A percentile compares a stretch with the other conserved stretches of the same genome.
phyloP scores from a whole-genome alignment of 306 rosid genomes.

The Acacia melanoxylon region DNA sequence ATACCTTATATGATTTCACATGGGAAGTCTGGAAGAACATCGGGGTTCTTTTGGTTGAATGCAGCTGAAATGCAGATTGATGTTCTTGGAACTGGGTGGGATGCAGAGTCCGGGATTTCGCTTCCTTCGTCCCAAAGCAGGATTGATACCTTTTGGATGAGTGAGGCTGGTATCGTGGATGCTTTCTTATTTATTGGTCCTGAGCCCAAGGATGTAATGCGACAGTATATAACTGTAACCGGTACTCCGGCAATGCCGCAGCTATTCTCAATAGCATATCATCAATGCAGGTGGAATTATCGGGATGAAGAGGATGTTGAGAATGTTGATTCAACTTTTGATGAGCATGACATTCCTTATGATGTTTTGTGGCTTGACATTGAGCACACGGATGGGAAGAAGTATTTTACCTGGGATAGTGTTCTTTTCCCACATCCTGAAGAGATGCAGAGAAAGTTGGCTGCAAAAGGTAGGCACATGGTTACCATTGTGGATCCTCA shows the following conservation, averaged over 20 bases:
- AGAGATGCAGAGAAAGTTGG: constrained; percentile 90
- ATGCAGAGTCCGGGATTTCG: constrained; percentile 63
- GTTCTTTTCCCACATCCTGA: constrained; percentile 82
- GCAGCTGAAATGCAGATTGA: constrained; percentile 99
- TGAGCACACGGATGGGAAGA: constrained; percentile 93
- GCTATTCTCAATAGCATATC: constrained; percentile 80
- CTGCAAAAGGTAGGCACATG: constrained; percentile 84
- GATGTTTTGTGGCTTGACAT: constrained; percentile 99
- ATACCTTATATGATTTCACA: constrained; percentile 93
- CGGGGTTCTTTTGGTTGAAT: constrained; percentile 92
- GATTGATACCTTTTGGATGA: constrained; percentile 92
- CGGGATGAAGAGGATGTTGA: constrained; percentile 95
- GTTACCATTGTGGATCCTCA: constrained; percentile 98
- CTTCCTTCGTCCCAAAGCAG: constrained; percentile 66
- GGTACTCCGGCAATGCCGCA: constrained; percentile 83
- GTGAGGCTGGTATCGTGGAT: constrained; percentile 89
- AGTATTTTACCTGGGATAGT: constrained; percentile 88
- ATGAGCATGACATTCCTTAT: constrained; percentile 86
- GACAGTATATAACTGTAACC: constrained; percentile 82
- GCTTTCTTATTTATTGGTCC: constrained; percentile 86
- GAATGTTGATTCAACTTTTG: constrained; percentile 86
- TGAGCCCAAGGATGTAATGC: constrained; percentile 71
- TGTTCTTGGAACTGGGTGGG: constrained; percentile 87
- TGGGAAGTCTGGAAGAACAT: constrained; percentile 65
- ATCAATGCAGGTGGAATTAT: constrained; percentile 96